phyloP scores from a whole-genome alignment of 805 yeast genomes.

The Ogataea thermomethanolica region DNA sequence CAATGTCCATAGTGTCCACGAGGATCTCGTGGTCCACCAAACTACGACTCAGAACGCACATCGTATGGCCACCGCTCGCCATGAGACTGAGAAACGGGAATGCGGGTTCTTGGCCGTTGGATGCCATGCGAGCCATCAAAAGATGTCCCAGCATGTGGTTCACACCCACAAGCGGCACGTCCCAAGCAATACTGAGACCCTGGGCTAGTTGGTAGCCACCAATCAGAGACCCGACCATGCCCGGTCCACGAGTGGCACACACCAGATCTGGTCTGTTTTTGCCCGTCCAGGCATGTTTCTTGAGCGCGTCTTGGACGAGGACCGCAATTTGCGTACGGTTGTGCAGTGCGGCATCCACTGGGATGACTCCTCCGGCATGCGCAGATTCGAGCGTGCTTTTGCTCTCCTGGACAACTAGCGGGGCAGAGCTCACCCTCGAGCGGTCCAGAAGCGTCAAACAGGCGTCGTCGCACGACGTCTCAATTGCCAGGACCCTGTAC shows the following conservation, averaged over 20 bases:
- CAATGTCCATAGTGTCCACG: slow-evolving; percentile 77
- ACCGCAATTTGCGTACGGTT: slow-evolving; percentile 61
- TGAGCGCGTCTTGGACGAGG: slow-evolving; percentile 45
- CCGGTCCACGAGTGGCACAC: slow-evolving; percentile 94
- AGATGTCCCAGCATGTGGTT: slow-evolving; percentile 97
- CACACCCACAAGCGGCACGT: slow-evolving; percentile 78
- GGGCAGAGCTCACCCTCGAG: slow-evolving; percentile 9
- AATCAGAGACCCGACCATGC: slow-evolving; percentile 86
- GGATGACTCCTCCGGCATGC: slow-evolving; percentile 78
- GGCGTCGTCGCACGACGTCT: slow-evolving; percentile 93
- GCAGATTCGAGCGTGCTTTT: slow-evolving; percentile 66
- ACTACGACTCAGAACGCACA: slow-evolving; percentile 66
- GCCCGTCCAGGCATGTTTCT: slow-evolving; percentile 32
- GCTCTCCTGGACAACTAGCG: slow-evolving; percentile 48
- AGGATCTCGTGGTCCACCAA: slow-evolving; percentile 67
- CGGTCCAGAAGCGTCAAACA: slow-evolving; percentile 79
- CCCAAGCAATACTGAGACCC: slow-evolving; percentile 78
- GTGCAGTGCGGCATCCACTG: slow-evolving; percentile 77
- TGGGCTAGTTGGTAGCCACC: slow-evolving; percentile 82
- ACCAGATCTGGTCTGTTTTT: slow-evolving; percentile 57
- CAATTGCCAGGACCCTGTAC: slow-evolving; percentile 79
- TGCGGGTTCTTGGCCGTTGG: slow-evolving; percentile 41
- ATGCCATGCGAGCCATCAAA: slow-evolving; percentile 54
- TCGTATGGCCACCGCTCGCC: slow-evolving; percentile 93
- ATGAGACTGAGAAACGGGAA: slow-evolving; percentile 75